Evolutionary conservation across 768 basidiomycete species (phyloP), one percentile per base, ranked within the genome.

Genomic region (Strobilomyces dryophilus): DNA sequence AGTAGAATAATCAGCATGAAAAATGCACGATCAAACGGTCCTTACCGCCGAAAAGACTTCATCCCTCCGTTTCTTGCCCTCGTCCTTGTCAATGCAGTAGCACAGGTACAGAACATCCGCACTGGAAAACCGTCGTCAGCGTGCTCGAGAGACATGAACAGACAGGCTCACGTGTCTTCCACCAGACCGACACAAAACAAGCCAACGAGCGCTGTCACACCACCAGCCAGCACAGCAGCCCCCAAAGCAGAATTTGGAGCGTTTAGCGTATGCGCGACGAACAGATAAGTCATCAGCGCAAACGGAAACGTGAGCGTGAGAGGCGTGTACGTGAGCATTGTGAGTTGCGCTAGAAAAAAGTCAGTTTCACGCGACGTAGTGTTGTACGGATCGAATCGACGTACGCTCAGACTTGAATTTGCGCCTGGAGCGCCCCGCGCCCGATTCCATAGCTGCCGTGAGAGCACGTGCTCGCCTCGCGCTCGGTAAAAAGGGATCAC

Each of bases 131-230:
- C 24, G 39, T 55, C 39, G 47, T 18, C 8, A 24, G 51, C 39
- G 48, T 20, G 21, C 40, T 10, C 9, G 10, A 53, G 32, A 42
- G 34, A 20, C 3, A 37, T n/a, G 21, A 32, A 1, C n/a, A 12
- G 24, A 37, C 27, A 15, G 9, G 71, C 83, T 71, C 60, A 84
- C 82, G 79, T 79, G 69, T 95, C 92, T 56, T 82, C 81, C 36
- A 94, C 81, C 5, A 93, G 74, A 5, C 89, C 89, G 8, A 90
- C 82, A 57, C 89, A 92, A 61, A 92, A 93, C 66, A 88, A 64
- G 1, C 90, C 87, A 31, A 92, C 89, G 20, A 94, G 73, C 6
- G 87, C 89, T 0, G 90, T 90, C 17, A 91, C 82, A 10, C 81
- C 83, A 4, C 86, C 92, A 21, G 87, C 87, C 4, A 95, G 73